Evolutionary conservation across 306 rosid genomes (phyloP), one percentile per base, ranked within the genome.

Genomic region (Arachis stenosperma): DNA sequence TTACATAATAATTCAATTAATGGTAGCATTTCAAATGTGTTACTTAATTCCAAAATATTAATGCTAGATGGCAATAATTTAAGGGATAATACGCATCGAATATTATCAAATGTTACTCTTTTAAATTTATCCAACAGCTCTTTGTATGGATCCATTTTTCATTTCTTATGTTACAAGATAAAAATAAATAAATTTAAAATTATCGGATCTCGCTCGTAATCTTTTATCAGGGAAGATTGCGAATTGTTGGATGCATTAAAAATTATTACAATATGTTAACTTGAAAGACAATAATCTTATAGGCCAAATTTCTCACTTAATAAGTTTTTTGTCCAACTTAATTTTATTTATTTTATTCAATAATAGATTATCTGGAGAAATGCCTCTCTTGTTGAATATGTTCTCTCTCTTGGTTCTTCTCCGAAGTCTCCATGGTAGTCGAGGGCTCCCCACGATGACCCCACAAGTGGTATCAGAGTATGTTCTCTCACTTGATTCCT

Each of bases 101-200:
- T 75, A 44, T 62, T 62, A n/a, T 0, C 79, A 41, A 67, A 75
- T 42, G 67, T 79, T 6, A 3, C 39, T 5, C 0, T 9, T 4
- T 4, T 75, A 6, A 17, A 36, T 53, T 22, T 75, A 1, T 13
- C 27, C 2, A 12, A 60, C n/a, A 79, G 78, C 42, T 27, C 6
- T 0, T 71, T 83, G 43, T 59, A 79, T 5, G 81, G 86, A 46
- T 65, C 86, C 9, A 75, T 78, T 27, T 67, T 64, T 69, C 30
- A 5, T 37, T 58, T 60, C 41, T 69, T 55, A n/a, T 75, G 80
- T 13, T 42, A 67, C 27, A 17, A 44, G 1, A 67, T 44, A 62
- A 65, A 3, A 65, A 15, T 51, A 6, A 17, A 62, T n/a, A 17
- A 9, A 13, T 0, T 75, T 81, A 46, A 6, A 22, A 29, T 7